A percentile compares a stretch with the other conserved stretches of the same genome.
Evolutionary conservation across 495 filamentous ascomycete genomes (phyloP).

Genomic region (Hypoxylon rickii): DNA sequence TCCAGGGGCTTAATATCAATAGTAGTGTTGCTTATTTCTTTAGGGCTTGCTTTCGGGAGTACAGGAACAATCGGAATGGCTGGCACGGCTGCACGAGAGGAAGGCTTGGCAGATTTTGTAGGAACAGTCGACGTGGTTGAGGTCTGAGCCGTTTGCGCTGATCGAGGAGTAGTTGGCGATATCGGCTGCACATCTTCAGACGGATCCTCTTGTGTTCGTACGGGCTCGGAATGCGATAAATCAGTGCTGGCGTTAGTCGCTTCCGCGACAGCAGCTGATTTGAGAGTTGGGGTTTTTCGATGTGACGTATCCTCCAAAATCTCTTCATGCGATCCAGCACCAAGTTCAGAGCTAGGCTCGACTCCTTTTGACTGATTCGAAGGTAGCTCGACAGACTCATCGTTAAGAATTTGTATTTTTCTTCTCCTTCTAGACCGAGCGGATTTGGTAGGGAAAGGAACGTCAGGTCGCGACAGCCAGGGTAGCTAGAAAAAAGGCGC

Average conservation of each 20-base stretch:
- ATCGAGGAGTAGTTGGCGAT: conserved; percentile 73
- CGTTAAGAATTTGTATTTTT: conserved; percentile 39
- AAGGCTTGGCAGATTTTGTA: conserved; percentile 49
- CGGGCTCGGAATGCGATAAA: conserved; percentile 61
- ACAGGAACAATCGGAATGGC: conserved; percentile 70
- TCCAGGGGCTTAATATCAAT: conserved; percentile 32
- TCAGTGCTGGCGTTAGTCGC: conserved; percentile 39
- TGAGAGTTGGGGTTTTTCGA: conserved; percentile 37
- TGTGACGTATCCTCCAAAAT: conserved; percentile 9
- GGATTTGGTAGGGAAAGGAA: conserved; percentile 63
- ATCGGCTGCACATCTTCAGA: conserved; percentile 68
- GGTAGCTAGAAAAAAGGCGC: conserved; percentile 60
- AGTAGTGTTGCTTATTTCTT: conserved; percentile 44
- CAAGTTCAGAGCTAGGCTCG: conserved; percentile 17
- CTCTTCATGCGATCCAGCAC: conserved; percentile 12
- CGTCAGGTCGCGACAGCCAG: conserved; percentile 76
- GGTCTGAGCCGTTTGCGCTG: conserved; percentile 51
- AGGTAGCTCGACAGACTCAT: conserved; percentile 40
- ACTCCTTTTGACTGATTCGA: conserved; percentile 38
- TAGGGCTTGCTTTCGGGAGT: conserved; percentile 58
- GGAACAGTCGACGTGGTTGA: conserved; percentile 35
- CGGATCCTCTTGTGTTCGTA: conserved; percentile 66
- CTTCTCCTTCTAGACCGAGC: conserved; percentile 43
- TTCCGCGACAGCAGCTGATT: conserved; percentile 17
- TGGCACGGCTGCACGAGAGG: conserved; percentile 57